These are phyloP conservation scores for Aspergillus sp. DNA, from an alignment of 2,329 filamentous ascomycete genomes.

Conservation along the genomic window DNA sequence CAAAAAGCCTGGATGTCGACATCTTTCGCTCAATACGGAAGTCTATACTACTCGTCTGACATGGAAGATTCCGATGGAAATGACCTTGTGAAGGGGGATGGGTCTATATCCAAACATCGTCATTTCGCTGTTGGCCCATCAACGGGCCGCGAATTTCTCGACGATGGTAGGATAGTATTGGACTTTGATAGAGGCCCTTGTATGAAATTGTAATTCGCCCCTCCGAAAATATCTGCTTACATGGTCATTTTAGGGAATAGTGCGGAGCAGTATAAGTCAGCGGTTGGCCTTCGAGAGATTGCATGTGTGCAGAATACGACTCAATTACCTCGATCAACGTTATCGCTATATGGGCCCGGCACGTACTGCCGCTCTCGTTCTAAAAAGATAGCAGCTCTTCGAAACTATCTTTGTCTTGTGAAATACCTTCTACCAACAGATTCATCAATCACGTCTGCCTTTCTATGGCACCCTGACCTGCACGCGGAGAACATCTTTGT, in stretches of 20 bases:
- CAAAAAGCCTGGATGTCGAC: slow-evolving; percentile 33
- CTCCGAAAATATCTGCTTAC: slow-evolving; percentile 7
- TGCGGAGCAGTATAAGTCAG: slow-evolving; percentile 31
- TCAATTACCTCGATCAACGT: slow-evolving; percentile 30
- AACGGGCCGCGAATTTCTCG: slow-evolving; percentile 31
- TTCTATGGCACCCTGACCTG: slow-evolving; percentile 40
- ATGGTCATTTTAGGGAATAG: slow-evolving; percentile 25
- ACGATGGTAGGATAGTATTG: slow-evolving; percentile 28
- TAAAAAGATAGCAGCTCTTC: slow-evolving; percentile 33
- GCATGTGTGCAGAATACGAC: slow-evolving; percentile 28
- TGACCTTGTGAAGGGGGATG: slow-evolving; percentile 20
- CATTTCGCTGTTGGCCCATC: slow-evolving; percentile 41
- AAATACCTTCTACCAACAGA: slow-evolving; percentile 29
- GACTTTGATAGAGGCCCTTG: slow-evolving; percentile 16
- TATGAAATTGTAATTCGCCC: neutral
- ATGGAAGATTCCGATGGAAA: slow-evolving; percentile 15
- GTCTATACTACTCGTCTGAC: slow-evolving; percentile 32
- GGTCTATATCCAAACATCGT: slow-evolving; percentile 11
- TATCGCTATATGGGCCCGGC: slow-evolving; percentile 37
- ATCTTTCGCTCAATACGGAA: slow-evolving; percentile 27
- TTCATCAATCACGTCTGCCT: slow-evolving; percentile 20
- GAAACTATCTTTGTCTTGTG: slow-evolving; percentile 29
- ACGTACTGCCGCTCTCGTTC: slow-evolving; percentile 36
- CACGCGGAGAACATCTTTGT: slow-evolving; percentile 36
- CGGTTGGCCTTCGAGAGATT: slow-evolving; percentile 35